These are phyloP conservation scores for Monocercomonoides exilis DNA, from an alignment of 78 protist species.

Conservation along the genomic window DNA sequence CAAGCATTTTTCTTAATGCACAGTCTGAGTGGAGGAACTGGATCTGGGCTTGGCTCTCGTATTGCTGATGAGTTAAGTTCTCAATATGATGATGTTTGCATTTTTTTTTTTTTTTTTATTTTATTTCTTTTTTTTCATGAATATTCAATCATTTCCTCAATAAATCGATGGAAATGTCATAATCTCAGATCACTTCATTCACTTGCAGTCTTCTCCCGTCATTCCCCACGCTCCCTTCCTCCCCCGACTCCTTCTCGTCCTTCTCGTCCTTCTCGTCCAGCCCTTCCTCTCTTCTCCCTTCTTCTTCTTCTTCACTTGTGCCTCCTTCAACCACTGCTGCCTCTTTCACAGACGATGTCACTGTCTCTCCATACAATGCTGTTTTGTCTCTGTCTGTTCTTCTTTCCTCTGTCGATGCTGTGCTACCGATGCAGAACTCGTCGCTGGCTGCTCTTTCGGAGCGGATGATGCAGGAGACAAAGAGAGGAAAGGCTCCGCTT, in stretches of 20 bases:
- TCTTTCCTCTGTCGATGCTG: slow-evolving; percentile 38
- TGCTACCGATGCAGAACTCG: slow-evolving; percentile 55
- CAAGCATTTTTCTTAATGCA: slow-evolving; percentile 50
- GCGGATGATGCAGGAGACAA: neutral
- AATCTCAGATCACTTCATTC: neutral
- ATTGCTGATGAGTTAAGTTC: slow-evolving; percentile 41
- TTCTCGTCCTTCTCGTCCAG: too few relatives aligned
- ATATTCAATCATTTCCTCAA: neutral
- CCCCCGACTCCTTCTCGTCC: too few relatives aligned
- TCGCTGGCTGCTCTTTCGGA: slow-evolving; percentile 35
- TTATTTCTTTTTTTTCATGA: neutral
- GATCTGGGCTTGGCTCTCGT: slow-evolving; percentile 70
- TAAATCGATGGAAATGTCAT: neutral
- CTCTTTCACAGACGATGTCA: slow-evolving; percentile 69
- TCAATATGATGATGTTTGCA: neutral
- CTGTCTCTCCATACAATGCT: slow-evolving; percentile 54
- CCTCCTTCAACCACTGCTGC: slow-evolving; percentile 57
- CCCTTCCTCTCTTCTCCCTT: too few relatives aligned
- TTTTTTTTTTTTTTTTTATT: neutral
- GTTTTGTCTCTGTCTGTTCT: neutral
- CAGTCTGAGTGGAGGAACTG: slow-evolving; percentile 74
- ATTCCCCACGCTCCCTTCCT: neutral
- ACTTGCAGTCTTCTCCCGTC: neutral
- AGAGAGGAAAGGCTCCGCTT: neutral
- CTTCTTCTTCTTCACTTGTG: slow-evolving; percentile 28